Base-by-base conservation (phyloP, 2,329 filamentous ascomycete genomes). In the Talaromyces sp. region DNA sequence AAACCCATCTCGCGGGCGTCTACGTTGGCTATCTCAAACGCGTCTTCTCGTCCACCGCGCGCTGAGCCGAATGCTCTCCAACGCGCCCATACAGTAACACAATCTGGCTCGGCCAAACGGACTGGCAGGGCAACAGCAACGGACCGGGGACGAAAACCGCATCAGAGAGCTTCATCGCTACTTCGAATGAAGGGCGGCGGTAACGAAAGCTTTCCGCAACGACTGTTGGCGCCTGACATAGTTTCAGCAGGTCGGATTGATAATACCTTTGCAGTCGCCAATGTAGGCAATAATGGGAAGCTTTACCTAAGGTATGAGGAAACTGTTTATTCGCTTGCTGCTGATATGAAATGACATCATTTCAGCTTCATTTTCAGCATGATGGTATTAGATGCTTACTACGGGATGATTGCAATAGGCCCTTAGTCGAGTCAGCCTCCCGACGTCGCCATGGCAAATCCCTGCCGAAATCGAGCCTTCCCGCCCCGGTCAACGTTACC, bases 231-330 rank as follows among this genome's bases (percentile, higher is more conserved):
- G 7, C 58, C 58, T 31, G 88, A 91, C 70, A 83, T 83, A 63
- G 77, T 81, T 63, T 84, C 86, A 54, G 86, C 81, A 61, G 83
- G 84, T 37, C 83, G 87, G 64, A 86, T 88, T 72, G 88, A 86
- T 56, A 84, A 88, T 61, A 87, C 91, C 70, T 93, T 93, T 73
- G 87, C 89, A 1, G 90, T 93, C 61, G 86, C 88, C 58, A 93
- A 92, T 74, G 90, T 93, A 64, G 90, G 90, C 25, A 90, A 92
- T 72, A 92, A 92, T 76, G 90, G 90, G 42, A 87, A 88, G 72
- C 91, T 93, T 75, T 93, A 92, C 75, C 74, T 93, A 68, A 90
- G 89, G 89, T 93, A 86, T 21, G 46, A 60, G 6, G n/a, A 25
- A 4, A 33, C 58, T 31, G 11, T 14, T 54, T 60, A n/a, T 54